These are phyloP conservation scores for Streptanthus diversifolius DNA, from an alignment of 345 rosid species.

Conservation along the genomic window DNA sequence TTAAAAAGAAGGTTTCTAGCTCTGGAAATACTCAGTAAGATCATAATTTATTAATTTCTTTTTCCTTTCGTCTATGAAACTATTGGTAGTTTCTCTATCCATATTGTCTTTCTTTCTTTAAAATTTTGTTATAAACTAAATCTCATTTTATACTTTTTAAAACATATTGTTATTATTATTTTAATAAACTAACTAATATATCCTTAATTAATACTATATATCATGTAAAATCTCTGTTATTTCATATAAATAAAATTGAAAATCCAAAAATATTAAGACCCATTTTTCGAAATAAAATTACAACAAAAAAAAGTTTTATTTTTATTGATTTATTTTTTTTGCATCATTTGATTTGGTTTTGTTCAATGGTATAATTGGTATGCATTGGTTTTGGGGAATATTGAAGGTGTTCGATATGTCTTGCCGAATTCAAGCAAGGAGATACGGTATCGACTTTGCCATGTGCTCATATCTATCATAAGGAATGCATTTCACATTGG, in stretches of 20 bases:
- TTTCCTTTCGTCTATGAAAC: neutral
- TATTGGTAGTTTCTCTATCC: neutral
- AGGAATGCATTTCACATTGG: slow-evolving; percentile 11
- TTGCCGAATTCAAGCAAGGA: neutral
- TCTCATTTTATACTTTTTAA: neutral
- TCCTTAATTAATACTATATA: neutral
- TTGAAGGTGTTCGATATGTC: slow-evolving; percentile 18
- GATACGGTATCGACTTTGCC: slow-evolving; percentile 3
- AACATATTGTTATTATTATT: too few relatives aligned
- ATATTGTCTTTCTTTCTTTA: neutral
- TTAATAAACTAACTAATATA: neutral
- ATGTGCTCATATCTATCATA: slow-evolving; percentile 15
- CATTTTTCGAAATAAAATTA: neutral
- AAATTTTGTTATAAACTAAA: neutral
- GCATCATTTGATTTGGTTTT: neutral
- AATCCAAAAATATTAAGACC: neutral
- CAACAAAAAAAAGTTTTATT: neutral
- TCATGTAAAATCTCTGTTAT: neutral
- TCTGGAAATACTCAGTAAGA: slow-evolving; percentile 6
- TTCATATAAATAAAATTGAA: neutral
- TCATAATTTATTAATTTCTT: neutral
- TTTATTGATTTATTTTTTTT: neutral
- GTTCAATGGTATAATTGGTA: neutral
- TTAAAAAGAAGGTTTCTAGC: neutral
- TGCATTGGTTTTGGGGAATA: neutral